phyloP scores from a whole-genome alignment of 176 grass and related monocot species.

The Cenchrus americanus region DNA sequence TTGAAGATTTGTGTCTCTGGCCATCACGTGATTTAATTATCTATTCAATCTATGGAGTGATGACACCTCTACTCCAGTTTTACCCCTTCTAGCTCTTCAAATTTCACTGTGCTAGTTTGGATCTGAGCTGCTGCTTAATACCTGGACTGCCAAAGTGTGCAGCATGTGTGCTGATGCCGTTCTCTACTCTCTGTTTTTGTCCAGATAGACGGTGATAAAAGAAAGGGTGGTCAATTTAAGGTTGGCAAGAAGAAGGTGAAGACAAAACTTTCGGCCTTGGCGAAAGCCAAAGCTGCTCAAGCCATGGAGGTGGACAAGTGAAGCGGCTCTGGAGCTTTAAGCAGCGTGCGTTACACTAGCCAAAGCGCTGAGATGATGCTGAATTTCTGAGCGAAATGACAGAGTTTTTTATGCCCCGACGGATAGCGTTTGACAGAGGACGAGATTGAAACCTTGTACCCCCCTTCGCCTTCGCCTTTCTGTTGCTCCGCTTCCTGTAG shows the following conservation, averaged over 20 bases:
- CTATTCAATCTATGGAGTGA: not conserved
- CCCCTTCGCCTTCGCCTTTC: not conserved
- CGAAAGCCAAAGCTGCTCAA: conserved; percentile 76
- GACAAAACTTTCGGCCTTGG: conserved; percentile 73
- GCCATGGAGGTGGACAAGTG: conserved; percentile 85
- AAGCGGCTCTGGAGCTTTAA: conserved; percentile 34
- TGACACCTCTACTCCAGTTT: not conserved
- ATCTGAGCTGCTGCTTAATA: not conserved
- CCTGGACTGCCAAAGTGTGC: not conserved
- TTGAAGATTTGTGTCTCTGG: not conserved
- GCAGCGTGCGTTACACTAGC: not conserved
- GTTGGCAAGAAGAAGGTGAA: conserved; percentile 88
- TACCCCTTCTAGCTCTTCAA: not conserved
- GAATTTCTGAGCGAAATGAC: not conserved
- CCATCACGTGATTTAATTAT: not conserved
- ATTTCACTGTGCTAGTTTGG: not conserved
- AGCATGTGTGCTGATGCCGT: not conserved
- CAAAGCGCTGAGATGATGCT: not conserved
- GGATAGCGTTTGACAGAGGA: not conserved
- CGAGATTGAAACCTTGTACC: not conserved
- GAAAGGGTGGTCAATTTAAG: conserved; percentile 66
- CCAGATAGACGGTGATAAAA: conserved; percentile 74
- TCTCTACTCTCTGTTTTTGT: not conserved
- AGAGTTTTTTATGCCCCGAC: not conserved
- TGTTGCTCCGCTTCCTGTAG: not conserved